A percentile compares a stretch with the other conserved stretches of the same genome.
phyloP scores from a whole-genome alignment of 78 protist species.

The Anaeramoeba flamelloides region DNA sequence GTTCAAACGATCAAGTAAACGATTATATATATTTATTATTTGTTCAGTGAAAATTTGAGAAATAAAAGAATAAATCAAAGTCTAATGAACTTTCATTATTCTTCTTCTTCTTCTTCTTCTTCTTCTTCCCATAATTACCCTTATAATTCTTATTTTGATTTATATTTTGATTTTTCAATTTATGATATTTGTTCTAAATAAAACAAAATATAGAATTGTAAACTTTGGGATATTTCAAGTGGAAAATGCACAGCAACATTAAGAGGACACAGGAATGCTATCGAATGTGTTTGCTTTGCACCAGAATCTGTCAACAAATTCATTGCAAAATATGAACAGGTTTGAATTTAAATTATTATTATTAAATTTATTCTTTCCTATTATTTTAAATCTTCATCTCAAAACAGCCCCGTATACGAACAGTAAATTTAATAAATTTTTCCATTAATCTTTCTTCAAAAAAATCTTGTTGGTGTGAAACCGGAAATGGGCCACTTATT shows the following conservation, averaged over 20 bases:
- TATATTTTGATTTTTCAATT: background rate
- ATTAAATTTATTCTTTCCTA: no score
- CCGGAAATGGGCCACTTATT: no score
- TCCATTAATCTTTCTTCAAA: no score
- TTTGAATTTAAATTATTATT: no score
- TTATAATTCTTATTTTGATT: background rate
- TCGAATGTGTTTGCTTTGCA: conserved; percentile 54
- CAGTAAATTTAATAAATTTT: no score
- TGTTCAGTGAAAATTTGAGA: background rate
- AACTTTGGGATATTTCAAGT: conserved; percentile 40
- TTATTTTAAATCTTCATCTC: no score
- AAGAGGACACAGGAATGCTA: conserved; percentile 51
- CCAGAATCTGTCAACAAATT: conserved; percentile 5
- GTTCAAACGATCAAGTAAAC: conserved; percentile 34
- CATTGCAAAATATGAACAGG: no score
- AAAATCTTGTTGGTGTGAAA: no score
- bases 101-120: no score
- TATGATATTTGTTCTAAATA: background rate
- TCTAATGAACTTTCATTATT: background rate
- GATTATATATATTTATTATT: no score
- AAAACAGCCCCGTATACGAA: no score
- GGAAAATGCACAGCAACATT: conserved; percentile 37
- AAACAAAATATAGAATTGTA: conserved; percentile 27
- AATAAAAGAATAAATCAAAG: background rate
- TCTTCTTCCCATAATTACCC: background rate